Percentiles rank a stretch among this genome's conserved stretches.
Conservation (phyloP, 148 eudicot genomes). For the Rhododendron simsii region DNA sequence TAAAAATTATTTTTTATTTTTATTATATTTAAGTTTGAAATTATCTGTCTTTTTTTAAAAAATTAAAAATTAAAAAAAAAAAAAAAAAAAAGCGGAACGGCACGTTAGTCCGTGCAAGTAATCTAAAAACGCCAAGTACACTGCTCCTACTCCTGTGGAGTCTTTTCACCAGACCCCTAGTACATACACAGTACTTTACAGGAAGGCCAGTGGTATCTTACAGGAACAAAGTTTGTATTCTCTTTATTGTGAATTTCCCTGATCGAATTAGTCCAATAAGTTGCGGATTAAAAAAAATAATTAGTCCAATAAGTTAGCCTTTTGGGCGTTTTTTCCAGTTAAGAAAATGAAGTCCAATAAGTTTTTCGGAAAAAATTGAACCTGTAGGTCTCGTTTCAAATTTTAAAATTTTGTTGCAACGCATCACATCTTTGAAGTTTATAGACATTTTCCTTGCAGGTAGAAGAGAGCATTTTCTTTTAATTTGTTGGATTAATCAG, state of each 20-base stretch:
- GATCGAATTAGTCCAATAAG: no score
- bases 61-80: no score
- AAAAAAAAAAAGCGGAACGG: no score
- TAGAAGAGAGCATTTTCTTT: not conserved
- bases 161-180: not conserved
- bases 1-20: no score
- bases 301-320: not conserved
- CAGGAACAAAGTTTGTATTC: not conserved
- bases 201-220: not conserved
- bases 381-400: no score
- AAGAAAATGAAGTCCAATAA: no score
- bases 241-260: not conserved
- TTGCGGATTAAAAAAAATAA: no score
- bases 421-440: not conserved
- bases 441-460: not conserved
- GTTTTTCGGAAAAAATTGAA: no score
- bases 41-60: no score
- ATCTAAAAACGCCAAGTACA: not conserved
- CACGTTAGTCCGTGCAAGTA: no score
- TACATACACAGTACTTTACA: not conserved
- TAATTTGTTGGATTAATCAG: not conserved
- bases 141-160: not conserved
- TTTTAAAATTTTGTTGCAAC: not conserved
- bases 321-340: no score
- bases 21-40: no score